phyloP scores from a whole-genome alignment of 2,329 filamentous ascomycete species.

The Ceratocystis albifundus region DNA sequence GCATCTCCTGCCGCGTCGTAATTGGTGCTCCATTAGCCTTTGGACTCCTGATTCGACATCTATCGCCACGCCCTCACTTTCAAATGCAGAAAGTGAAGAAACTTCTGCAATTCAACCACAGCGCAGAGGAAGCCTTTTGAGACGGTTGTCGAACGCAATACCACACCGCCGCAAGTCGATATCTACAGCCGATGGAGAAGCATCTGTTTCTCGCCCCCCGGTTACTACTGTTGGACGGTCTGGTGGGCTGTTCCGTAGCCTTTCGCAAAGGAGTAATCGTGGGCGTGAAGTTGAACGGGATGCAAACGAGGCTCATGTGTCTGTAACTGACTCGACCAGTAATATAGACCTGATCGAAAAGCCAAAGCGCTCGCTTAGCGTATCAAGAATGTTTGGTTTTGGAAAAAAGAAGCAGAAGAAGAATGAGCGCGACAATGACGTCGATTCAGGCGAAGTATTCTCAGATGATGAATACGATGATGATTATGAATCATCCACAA shows the following conservation, averaged over 20 bases:
- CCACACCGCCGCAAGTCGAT: conserved; percentile 20
- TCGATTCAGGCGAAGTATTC: conserved; percentile 4
- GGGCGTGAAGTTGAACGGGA: conserved; percentile 6
- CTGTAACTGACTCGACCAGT: no score
- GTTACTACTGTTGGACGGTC: conserved; percentile 32
- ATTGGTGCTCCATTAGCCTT: conserved; percentile 87
- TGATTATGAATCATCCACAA: conserved; percentile 14
- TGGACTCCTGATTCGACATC: conserved; percentile 72
- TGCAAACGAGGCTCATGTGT: background rate
- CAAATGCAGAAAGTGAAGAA: conserved; percentile 32
- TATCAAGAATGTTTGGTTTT: conserved; percentile 22
- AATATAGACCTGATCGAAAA: conserved; percentile 9
- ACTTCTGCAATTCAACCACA: conserved; percentile 34
- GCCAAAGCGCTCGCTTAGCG: conserved; percentile 23
- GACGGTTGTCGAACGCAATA: conserved; percentile 35
- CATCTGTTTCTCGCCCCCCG: conserved; percentile 35
- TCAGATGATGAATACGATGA: conserved; percentile 18
- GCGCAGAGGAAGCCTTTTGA: conserved; percentile 29
- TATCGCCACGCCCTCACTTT: conserved; percentile 48
- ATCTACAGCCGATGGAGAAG: conserved; percentile 25
- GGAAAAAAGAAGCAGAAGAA: conserved; percentile 31
- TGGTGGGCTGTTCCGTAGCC: conserved; percentile 28
- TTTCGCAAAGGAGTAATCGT: conserved; percentile 31
- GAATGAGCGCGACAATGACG: conserved; percentile 28
- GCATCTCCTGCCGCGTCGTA: conserved; percentile 72